Evolutionary conservation across 345 rosid species (phyloP), one percentile per base, ranked within the genome.

Genomic region (Acer saccharum): DNA sequence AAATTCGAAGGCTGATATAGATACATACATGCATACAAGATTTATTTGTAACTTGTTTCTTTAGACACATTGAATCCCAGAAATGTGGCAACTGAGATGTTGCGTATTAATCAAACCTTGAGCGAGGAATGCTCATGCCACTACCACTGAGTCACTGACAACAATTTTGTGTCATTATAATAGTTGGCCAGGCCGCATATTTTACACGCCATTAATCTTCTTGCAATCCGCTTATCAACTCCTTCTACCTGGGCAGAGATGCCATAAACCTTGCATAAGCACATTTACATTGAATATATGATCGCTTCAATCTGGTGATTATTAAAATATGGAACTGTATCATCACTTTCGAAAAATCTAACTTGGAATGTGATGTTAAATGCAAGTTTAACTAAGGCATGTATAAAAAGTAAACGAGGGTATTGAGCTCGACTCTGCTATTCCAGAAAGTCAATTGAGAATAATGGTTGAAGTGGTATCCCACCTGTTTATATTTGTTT

Each of bases 1-100:
- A 68, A 70, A 69, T 54, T 35, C 11, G 4, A 50, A 66, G 20
- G 80, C 80, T 46, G 82, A 81, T 73, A 52, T 83, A 83, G 78
- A 43, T 64, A 68, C 75, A 69, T 75, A 72, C 82, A 80, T 23
- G 43, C 84, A 78, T 54, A 67, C 46, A 44, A 39, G 29, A 48
- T 54, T 80, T 81, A 82, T 69, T 62, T 32, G 18, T 69, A 74
- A 71, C 48, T 64, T 54, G 25, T 65, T 20, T 35, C 71, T 55
- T 39, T 50, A 39, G 69, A 57, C 70, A 64, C 23, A 27, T 23
- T 23, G 52, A 72, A 77, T 52, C 17, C 41, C 57, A 10, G 46
- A 66, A 64, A 48, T 23, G 52, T 21, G 29, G 78, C 73, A 79
- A 73, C 41, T 20, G 65, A 50, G 75, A 46, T 71, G 68, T 80